A percentile compares a stretch with the other conserved stretches of the same genome.
phyloP scores from a whole-genome alignment of 345 rosid genomes.

The Pistacia vera region DNA sequence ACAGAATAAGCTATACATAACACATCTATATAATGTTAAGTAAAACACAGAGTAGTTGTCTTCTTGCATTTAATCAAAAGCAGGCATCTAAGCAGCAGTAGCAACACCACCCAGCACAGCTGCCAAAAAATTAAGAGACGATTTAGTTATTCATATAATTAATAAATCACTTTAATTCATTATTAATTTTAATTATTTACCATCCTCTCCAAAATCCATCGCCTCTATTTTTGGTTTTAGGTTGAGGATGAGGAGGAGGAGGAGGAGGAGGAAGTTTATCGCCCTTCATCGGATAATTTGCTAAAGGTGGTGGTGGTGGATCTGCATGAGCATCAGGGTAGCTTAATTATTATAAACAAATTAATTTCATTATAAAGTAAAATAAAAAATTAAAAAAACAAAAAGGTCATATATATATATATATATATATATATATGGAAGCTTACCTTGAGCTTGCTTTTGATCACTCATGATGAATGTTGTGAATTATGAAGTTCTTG shows the following conservation, averaged over 20 bases:
- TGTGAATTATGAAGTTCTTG: neutral
- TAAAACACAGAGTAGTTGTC: no score
- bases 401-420: neutral
- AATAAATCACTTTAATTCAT: neutral
- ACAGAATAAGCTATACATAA: no score
- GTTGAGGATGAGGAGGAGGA: neutral
- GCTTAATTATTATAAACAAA: neutral
- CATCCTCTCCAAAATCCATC: constrained; percentile 12
- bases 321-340: neutral
- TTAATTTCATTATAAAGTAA: neutral
- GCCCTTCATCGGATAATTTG: neutral
- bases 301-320: neutral
- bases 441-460: constrained; percentile 3
- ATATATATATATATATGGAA: neutral
- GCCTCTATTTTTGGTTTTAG: neutral
- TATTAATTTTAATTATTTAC: neutral
- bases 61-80: neutral
- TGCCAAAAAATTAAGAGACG: neutral
- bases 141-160: neutral
- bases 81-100: constrained; percentile 8
- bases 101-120: constrained; percentile 10
- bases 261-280: neutral
- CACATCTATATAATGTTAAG: no score
- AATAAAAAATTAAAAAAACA: neutral
- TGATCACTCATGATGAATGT: neutral